phyloP scores from a whole-genome alignment of 768 basidiomycete genomes.

The Leccinum ochraceum region DNA sequence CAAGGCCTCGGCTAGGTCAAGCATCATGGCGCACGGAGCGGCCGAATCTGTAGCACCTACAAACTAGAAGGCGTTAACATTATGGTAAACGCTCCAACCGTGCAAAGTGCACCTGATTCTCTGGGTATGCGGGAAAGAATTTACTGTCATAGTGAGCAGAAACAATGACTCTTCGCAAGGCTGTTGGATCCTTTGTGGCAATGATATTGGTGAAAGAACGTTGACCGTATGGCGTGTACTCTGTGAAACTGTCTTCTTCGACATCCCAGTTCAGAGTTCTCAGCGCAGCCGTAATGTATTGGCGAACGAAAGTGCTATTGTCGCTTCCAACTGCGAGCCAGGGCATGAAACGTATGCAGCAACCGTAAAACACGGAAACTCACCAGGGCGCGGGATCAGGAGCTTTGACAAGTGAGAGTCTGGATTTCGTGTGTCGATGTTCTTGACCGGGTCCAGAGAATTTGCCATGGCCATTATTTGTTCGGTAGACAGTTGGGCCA shows the following conservation, averaged over 20 bases:
- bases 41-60: constrained; percentile 98
- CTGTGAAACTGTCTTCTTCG: constrained; percentile 81
- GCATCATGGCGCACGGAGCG: constrained; percentile 90
- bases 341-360: background rate
- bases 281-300: constrained; percentile 77
- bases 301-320: constrained; percentile 79
- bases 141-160: constrained; percentile 95
- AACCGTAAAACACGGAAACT: constrained; percentile 30
- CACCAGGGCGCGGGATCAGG: constrained; percentile 82
- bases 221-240: constrained; percentile 75
- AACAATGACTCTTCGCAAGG: constrained; percentile 78
- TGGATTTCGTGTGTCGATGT: constrained; percentile 65
- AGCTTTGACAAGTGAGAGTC: constrained; percentile 78
- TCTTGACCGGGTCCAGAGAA: constrained; percentile 63
- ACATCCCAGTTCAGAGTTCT: constrained; percentile 81
- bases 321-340: constrained; percentile 57
- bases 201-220: constrained; percentile 88
- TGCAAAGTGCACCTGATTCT: constrained; percentile 62
- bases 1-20: constrained; percentile 86
- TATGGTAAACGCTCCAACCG: background rate
- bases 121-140: constrained; percentile 69
- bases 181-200: constrained; percentile 91
- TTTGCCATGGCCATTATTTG: constrained; percentile 53
- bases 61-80: constrained; percentile 55
- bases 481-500: constrained; percentile 47